These are phyloP conservation scores for Cladosporium sp. DNA, from an alignment of 2,329 filamentous ascomycete genomes.

Conservation along the genomic window DNA sequence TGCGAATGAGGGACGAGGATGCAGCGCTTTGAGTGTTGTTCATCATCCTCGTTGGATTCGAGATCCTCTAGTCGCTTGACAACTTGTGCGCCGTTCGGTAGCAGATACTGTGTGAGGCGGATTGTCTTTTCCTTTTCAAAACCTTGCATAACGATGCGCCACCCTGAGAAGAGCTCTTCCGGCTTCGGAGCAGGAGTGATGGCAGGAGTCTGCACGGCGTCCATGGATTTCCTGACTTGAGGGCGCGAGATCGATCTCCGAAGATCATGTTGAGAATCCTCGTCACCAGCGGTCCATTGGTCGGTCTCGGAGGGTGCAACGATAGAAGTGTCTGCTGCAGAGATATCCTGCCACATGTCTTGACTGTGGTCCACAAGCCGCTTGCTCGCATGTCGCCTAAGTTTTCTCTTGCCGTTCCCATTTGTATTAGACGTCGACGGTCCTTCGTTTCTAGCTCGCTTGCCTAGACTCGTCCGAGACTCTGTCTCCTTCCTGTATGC, in stretches of 20 bases:
- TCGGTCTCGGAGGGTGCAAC: conserved; percentile 20
- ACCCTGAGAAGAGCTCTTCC: conserved; percentile 28
- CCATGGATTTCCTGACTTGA: conserved; percentile 33
- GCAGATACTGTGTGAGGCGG: conserved; percentile 21
- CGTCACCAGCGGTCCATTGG: conserved; percentile 20
- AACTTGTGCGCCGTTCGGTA: conserved; percentile 28
- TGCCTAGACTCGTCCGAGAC: conserved; percentile 48
- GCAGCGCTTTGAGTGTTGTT: neutral
- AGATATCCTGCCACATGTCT: conserved; percentile 86
- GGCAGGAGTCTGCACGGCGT: neutral
- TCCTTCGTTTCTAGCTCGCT: conserved; percentile 54
- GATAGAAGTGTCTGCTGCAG: conserved; percentile 37
- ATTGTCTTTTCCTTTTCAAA: conserved; percentile 21
- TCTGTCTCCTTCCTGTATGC: conserved; percentile 57
- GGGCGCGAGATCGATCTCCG: conserved; percentile 31
- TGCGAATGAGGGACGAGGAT: conserved; percentile 31
- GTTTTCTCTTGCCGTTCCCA: conserved; percentile 62
- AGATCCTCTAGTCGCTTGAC: conserved; percentile 14
- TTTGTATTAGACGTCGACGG: conserved; percentile 23
- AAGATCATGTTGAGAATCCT: conserved; percentile 16
- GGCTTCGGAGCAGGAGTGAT: conserved; percentile 1
- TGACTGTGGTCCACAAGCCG: conserved; percentile 77
- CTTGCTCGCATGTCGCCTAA: conserved; percentile 82
- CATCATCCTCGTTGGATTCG: neutral
- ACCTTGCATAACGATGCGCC: conserved; percentile 26